A percentile compares a stretch with the other conserved stretches of the same genome.
phyloP scores from a whole-genome alignment of 306 rosid species.

The Neltuma alba region DNA sequence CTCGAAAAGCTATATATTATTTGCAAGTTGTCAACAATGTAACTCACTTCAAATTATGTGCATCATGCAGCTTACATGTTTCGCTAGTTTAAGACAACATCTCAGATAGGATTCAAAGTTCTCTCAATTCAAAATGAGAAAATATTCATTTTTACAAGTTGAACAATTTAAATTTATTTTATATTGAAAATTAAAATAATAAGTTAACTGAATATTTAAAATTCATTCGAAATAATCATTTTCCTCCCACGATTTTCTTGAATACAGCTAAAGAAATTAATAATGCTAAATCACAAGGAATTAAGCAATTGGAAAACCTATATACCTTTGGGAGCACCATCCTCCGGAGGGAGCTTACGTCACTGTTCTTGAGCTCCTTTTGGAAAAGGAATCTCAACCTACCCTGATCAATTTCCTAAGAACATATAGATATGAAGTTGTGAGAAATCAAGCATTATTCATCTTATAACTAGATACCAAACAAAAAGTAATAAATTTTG shows the following conservation, averaged over 20 bases:
- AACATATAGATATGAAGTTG: background rate
- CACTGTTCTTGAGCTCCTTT: conserved; percentile 92
- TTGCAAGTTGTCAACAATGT: background rate
- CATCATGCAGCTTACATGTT: background rate
- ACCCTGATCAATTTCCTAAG: conserved; percentile 64
- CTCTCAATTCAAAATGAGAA: background rate
- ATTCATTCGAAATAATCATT: background rate
- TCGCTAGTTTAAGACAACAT: background rate
- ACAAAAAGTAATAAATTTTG: conserved; percentile 5
- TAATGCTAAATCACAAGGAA: background rate
- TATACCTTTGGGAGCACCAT: conserved; percentile 97
- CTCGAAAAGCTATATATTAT: background rate
- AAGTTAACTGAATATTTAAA: background rate
- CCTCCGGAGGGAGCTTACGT: conserved; percentile 88
- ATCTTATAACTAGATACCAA: conserved; percentile 14
- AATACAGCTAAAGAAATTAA: no score
- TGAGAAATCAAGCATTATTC: conserved; percentile 26
- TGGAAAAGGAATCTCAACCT: conserved; percentile 80
- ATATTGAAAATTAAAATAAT: background rate
- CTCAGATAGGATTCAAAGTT: background rate
- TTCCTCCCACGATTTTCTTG: background rate
- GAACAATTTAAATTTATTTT: background rate
- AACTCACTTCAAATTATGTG: background rate
- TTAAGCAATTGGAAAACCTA: background rate
- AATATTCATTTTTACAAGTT: background rate